A percentile compares a stretch with the other conserved stretches of the same genome.
Conservation (phyloP, 148 eudicot species). For the Amaranthus cruentus region DNA sequence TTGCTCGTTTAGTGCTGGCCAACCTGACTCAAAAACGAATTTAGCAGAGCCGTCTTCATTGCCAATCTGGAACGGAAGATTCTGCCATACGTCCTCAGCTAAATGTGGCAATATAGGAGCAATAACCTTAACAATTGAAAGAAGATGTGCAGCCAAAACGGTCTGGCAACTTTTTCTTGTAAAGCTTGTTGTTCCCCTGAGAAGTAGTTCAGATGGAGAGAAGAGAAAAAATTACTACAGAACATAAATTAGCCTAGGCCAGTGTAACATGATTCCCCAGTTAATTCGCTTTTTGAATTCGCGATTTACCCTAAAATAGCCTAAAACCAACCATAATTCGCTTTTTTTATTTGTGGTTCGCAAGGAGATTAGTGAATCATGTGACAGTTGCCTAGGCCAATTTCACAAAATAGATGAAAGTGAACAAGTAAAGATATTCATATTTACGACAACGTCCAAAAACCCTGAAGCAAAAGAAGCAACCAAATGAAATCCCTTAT, state of each 20-base stretch:
- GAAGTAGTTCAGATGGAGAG: slow-evolving; percentile 3
- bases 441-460: too few species aligned
- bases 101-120: slow-evolving; percentile 97
- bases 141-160: slow-evolving; percentile 85
- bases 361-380: too few species aligned
- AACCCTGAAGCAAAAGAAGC: too few species aligned
- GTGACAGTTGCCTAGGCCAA: too few species aligned
- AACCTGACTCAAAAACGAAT: slow-evolving; percentile 81
- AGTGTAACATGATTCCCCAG: too few species aligned
- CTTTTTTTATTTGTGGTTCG: too few species aligned
- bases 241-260: not conserved
- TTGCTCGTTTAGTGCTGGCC: slow-evolving; percentile 64
- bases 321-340: too few species aligned
- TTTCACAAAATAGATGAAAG: too few species aligned
- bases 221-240: not conserved
- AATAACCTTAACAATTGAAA: slow-evolving; percentile 60
- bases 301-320: too few species aligned
- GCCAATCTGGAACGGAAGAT: slow-evolving; percentile 67
- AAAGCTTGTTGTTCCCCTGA: slow-evolving; percentile 68
- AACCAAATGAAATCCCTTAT: too few species aligned
- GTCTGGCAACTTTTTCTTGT: slow-evolving; percentile 95
- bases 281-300: too few species aligned
- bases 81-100: slow-evolving; percentile 97
- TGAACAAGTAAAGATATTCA: too few species aligned
- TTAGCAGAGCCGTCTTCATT: slow-evolving; percentile 61